phyloP scores from a whole-genome alignment of 495 filamentous ascomycete genomes.

The Melanomma pulvis-pyrius region DNA sequence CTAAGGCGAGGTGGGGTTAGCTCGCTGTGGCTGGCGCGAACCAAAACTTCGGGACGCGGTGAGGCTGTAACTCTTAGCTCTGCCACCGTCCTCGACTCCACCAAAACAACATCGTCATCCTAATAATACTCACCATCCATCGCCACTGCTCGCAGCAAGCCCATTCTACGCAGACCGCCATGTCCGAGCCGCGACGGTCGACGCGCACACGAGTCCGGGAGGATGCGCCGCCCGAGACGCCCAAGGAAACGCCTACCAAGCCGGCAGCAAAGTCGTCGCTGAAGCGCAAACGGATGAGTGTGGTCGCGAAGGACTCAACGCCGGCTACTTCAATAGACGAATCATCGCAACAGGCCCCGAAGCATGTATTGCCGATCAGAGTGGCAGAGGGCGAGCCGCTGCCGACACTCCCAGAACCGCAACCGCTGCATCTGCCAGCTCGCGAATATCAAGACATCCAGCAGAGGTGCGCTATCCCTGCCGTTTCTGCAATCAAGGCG shows the following conservation, averaged over 20 bases:
- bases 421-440: slow-evolving; percentile 62
- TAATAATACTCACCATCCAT: background rate
- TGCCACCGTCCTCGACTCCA: background rate
- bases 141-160: background rate
- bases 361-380: slow-evolving; percentile 60
- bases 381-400: slow-evolving; percentile 68
- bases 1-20: background rate
- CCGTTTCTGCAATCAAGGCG: background rate
- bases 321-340: slow-evolving; percentile 17
- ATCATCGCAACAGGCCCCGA: slow-evolving; percentile 48
- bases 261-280: slow-evolving; percentile 7
- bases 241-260: slow-evolving; percentile 16
- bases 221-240: slow-evolving; percentile 23
- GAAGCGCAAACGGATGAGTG: slow-evolving; percentile 25
- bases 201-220: slow-evolving; percentile 28
- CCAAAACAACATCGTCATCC: background rate
- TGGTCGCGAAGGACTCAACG: slow-evolving; percentile 24
- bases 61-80: background rate
- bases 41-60: background rate
- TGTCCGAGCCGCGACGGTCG: slow-evolving; percentile 33
- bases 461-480: slow-evolving; percentile 68
- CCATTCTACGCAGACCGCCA: background rate
- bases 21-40: background rate
- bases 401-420: slow-evolving; percentile 71
- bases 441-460: slow-evolving; percentile 80